phyloP scores from a whole-genome alignment of 805 yeast species.

The Lachancea thermotolerans region DNA sequence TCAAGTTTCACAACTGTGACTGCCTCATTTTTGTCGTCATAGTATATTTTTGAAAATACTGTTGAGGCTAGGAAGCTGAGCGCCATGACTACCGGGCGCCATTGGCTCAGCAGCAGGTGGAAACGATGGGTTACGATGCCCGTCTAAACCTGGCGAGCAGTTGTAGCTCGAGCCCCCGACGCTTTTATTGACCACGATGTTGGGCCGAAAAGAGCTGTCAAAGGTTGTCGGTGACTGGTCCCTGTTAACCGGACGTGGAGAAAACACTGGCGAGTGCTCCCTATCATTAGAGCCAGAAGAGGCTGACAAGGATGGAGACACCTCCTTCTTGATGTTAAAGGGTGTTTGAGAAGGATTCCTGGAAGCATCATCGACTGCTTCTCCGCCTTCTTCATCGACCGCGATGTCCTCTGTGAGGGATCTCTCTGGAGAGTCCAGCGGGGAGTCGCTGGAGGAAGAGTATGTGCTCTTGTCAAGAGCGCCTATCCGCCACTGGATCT shows the following conservation, averaged over 20 bases:
- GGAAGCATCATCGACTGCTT: constrained; percentile 1
- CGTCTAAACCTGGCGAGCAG: constrained; percentile 1
- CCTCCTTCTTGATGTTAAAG: constrained; percentile 4
- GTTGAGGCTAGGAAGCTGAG: constrained; percentile 24
- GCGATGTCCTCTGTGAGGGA: constrained; percentile 19
- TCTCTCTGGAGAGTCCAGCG: constrained; percentile 19
- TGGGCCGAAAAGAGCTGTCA: constrained; percentile 4
- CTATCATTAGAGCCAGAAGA: constrained; percentile 10
- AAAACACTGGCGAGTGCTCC: constrained; percentile 12
- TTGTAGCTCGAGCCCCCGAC: constrained; percentile 1
- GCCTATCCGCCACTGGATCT: constrained; percentile 58
- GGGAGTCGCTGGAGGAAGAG: constrained; percentile 9
- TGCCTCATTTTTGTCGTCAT: constrained; percentile 3
- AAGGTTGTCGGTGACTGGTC: constrained; percentile 9
- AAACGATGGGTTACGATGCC: constrained; percentile 5
- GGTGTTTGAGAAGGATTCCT: constrained; percentile 1
- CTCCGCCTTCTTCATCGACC: constrained; percentile 15
- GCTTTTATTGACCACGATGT: background rate
- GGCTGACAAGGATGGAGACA: constrained; percentile 9
- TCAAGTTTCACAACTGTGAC: background rate
- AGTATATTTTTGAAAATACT: constrained; percentile 23
- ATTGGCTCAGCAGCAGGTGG: background rate
- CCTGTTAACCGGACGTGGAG: constrained; percentile 7
- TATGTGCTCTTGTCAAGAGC: constrained; percentile 26
- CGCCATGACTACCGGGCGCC: constrained; percentile 7